These are phyloP conservation scores for Kokia cookei DNA, from an alignment of 441 rosid species.

Conservation along the genomic window DNA sequence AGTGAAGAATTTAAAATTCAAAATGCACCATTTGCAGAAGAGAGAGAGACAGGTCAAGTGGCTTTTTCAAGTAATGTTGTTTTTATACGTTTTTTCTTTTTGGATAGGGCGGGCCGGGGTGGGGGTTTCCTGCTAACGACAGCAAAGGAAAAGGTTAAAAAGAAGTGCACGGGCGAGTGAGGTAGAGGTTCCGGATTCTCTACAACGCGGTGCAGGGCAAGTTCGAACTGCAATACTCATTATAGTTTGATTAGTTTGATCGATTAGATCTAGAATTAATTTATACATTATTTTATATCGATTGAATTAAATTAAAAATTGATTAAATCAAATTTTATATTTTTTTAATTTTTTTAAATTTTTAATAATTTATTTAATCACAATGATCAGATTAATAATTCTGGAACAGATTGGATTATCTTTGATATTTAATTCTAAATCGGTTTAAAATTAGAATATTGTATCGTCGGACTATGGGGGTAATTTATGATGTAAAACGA, in stretches of 20 bases:
- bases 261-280: too few species aligned
- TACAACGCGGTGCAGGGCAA: neutral
- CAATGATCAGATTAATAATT: too few species aligned
- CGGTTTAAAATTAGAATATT: too few species aligned
- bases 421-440: too few species aligned
- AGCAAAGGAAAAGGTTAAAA: neutral
- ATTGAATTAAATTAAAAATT: too few species aligned
- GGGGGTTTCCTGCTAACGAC: neutral
- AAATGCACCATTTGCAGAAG: neutral
- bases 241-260: neutral
- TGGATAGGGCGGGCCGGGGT: neutral
- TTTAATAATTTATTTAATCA: too few species aligned
- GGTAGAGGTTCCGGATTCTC: neutral
- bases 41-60: neutral
- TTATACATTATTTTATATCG: too few species aligned
- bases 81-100: neutral
- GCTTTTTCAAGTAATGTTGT: neutral
- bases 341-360: too few species aligned
- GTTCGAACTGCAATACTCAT: too few species aligned
- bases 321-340: too few species aligned
- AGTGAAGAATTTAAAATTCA: conserved; percentile 22
- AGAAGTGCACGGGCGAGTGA: neutral
- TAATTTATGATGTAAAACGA: neutral
- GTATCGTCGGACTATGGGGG: too few species aligned
- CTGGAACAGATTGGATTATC: too few species aligned